Percentiles rank a stretch among this genome's conserved stretches.
Evolutionary conservation across 1,139 yeast genomes (phyloP).

Genomic region (Candida neerlandica): DNA sequence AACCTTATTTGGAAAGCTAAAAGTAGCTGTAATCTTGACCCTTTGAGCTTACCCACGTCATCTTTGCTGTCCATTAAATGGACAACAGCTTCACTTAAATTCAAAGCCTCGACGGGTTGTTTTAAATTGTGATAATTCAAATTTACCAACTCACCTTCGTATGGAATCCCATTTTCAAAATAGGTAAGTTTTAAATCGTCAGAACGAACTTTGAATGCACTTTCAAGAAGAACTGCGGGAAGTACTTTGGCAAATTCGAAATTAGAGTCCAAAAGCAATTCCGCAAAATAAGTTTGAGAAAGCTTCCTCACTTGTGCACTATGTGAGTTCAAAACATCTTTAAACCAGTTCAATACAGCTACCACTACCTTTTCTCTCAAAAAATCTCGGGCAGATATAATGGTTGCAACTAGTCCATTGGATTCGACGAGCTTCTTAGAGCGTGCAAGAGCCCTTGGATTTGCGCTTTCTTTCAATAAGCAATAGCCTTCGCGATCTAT

Average conservation of each 20-base stretch:
- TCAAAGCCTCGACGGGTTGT: conserved; percentile 8
- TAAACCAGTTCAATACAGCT: conserved; percentile 53
- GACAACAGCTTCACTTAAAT: conserved; percentile 10
- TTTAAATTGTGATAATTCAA: conserved; percentile 18
- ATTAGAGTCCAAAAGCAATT: conserved; percentile 32
- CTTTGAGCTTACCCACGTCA: conserved; percentile 16
- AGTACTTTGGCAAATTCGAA: conserved; percentile 28
- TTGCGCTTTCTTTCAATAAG: conserved; percentile 25
- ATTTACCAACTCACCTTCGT: conserved; percentile 29
- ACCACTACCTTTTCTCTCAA: conserved; percentile 49
- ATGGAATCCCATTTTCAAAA: conserved; percentile 35
- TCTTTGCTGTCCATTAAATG: conserved; percentile 1
- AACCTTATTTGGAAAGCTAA: conserved; percentile 59
- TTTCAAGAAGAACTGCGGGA: conserved; percentile 23
- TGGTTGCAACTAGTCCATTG: conserved; percentile 59
- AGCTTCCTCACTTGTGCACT: conserved; percentile 27
- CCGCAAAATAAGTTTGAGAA: conserved; percentile 26
- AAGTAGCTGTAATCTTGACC: conserved; percentile 55
- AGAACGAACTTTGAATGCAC: conserved; percentile 5
- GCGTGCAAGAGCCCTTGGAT: conserved; percentile 23
- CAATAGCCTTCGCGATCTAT: conserved; percentile 38
- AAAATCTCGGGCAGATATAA: conserved; percentile 50
- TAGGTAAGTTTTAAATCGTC: conserved; percentile 22
- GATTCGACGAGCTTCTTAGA: conserved; percentile 40
- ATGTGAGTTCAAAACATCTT: conserved; percentile 36